A percentile compares a stretch with the other conserved stretches of the same genome.
phyloP scores from a whole-genome alignment of 164 flowering plant species.

The Liquidambar formosana region DNA sequence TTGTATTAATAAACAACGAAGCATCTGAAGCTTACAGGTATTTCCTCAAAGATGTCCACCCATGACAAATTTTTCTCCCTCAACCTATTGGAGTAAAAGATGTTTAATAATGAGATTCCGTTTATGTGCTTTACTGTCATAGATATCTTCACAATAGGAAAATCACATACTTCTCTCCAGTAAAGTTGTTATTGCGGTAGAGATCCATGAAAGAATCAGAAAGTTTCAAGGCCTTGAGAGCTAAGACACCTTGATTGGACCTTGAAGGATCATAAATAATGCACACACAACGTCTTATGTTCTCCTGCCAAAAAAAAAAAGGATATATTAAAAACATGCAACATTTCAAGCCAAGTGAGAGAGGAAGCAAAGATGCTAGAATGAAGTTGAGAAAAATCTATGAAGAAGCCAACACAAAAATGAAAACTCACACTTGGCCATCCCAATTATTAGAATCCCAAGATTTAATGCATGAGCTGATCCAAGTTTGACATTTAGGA shows the following conservation, averaged over 20 bases:
- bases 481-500: no score
- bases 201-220: slow-evolving; percentile 98
- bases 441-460: no score
- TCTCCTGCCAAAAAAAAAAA: slow-evolving; percentile 62
- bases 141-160: not conserved
- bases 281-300: slow-evolving; percentile 94
- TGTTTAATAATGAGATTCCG: slow-evolving; percentile 4
- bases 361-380: no score
- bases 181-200: slow-evolving; percentile 75
- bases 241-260: slow-evolving; percentile 87
- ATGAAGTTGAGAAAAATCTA: no score
- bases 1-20: no score
- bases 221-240: slow-evolving; percentile 94
- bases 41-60: slow-evolving; percentile 99
- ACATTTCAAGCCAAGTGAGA: not conserved
- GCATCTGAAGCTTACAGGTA: slow-evolving; percentile 67
- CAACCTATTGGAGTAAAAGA: slow-evolving; percentile 58
- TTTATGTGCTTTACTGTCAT: not conserved
- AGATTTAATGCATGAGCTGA: no score
- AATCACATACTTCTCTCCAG: slow-evolving; percentile 84
- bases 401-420: no score
- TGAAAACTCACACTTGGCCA: no score
- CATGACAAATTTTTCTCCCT: slow-evolving; percentile 92
- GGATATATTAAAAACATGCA: not conserved
- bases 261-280: slow-evolving; percentile 93